phyloP scores from a whole-genome alignment of 75 land plant species.

The Cunninghamia lanceolata region DNA sequence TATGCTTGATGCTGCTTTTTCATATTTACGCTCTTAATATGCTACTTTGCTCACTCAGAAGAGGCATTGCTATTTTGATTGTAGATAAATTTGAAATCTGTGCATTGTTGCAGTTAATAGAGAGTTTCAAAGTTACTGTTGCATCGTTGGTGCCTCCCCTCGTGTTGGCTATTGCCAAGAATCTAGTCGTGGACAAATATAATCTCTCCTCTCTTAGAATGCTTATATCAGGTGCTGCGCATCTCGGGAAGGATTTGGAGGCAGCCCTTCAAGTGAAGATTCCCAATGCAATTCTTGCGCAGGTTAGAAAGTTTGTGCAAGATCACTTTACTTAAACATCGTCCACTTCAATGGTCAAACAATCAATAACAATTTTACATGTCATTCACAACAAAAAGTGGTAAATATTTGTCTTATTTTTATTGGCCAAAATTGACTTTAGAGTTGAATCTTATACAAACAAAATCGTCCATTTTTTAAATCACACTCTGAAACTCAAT shows the following conservation, averaged over 20 bases:
- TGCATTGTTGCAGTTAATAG: constrained; percentile 52
- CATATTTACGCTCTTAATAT: constrained; percentile 75
- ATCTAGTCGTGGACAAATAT: constrained; percentile 35
- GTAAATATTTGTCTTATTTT: too few relatives aligned
- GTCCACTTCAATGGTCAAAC: too few relatives aligned
- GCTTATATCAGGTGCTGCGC: constrained; percentile 77
- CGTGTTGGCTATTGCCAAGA: constrained; percentile 65
- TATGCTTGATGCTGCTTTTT: constrained; percentile 71
- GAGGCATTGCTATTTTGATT: constrained; percentile 59
- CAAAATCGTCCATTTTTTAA: too few relatives aligned
- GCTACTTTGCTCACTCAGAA: constrained; percentile 54
- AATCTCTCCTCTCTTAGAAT: constrained; percentile 61
- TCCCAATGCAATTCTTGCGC: constrained; percentile 66
- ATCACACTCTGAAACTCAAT: too few relatives aligned
- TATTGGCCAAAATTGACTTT: too few relatives aligned
- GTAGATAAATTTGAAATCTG: constrained; percentile 65
- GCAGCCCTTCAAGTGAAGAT: too few relatives aligned
- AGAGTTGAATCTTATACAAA: too few relatives aligned
- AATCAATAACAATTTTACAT: too few relatives aligned
- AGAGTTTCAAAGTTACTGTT: constrained; percentile 52
- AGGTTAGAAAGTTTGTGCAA: constrained; percentile 35
- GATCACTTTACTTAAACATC: too few relatives aligned
- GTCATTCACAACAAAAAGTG: too few relatives aligned
- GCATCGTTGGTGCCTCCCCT: constrained; percentile 81
- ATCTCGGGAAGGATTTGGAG: constrained; percentile 83